A percentile compares a stretch with the other conserved stretches of the same genome.
Conservation (phyloP, 805 yeast species). For the Yarrowia sp. region DNA sequence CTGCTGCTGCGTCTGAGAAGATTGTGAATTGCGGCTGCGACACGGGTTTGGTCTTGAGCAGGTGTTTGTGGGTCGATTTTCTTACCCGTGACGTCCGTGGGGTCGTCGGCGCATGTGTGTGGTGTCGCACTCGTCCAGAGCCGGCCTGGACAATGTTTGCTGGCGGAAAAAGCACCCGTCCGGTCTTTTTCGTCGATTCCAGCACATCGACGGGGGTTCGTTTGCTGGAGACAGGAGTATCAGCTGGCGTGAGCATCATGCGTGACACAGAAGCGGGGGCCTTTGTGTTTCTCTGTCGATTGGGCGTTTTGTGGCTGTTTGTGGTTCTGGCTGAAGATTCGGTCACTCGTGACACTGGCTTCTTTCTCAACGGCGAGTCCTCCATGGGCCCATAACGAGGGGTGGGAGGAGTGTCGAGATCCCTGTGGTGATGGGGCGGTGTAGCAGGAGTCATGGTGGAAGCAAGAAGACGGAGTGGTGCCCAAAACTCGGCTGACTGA, state of each 20-base stretch:
- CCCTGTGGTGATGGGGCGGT: slow-evolving; percentile 22
- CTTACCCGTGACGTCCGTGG: slow-evolving; percentile 31
- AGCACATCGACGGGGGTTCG: slow-evolving; percentile 26
- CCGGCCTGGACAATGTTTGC: slow-evolving; percentile 29
- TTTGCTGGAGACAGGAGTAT: slow-evolving; percentile 19
- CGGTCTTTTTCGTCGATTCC: slow-evolving; percentile 28
- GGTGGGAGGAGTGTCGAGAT: slow-evolving; percentile 35
- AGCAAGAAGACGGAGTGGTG: background rate
- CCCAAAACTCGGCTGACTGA: background rate
- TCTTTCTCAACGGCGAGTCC: slow-evolving; percentile 13
- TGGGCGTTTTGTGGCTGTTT: slow-evolving; percentile 4
- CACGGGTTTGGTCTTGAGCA: slow-evolving; percentile 4
- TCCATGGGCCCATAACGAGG: slow-evolving; percentile 38
- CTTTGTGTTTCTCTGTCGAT: background rate
- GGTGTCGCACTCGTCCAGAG: slow-evolving; percentile 19
- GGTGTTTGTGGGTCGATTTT: slow-evolving; percentile 12
- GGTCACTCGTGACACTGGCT: background rate
- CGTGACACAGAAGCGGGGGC: slow-evolving; percentile 1
- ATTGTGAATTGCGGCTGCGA: slow-evolving; percentile 14
- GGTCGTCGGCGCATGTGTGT: slow-evolving; percentile 4
- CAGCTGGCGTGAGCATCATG: slow-evolving; percentile 26
- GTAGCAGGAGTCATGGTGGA: slow-evolving; percentile 27
- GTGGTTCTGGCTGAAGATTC: background rate
- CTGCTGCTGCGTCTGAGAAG: slow-evolving; percentile 18
- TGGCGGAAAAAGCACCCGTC: slow-evolving; percentile 26